Percentiles rank a stretch among this genome's conserved stretches.
Conservation (phyloP, 257 asterid species). For the Salvia splendens region DNA sequence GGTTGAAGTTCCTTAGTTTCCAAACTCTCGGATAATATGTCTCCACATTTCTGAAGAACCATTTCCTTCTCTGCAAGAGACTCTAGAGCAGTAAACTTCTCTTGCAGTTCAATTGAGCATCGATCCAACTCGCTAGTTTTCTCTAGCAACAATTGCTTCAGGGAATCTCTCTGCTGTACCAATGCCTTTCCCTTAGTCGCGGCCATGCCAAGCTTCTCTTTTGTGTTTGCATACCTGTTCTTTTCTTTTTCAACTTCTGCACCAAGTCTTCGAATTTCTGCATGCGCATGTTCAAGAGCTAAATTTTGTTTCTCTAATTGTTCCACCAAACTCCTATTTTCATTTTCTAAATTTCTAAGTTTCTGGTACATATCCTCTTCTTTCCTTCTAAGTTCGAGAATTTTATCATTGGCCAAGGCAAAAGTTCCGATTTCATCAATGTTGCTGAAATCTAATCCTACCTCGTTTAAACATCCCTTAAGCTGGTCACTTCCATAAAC, state of each 20-base stretch:
- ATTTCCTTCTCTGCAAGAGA: conserved; percentile 64
- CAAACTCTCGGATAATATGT: conserved; percentile 55
- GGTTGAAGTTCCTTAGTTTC: conserved; percentile 49
- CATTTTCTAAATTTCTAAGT: conserved; percentile 56
- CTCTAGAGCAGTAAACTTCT: conserved; percentile 73
- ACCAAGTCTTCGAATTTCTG: conserved; percentile 59
- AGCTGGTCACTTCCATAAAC: conserved; percentile 60
- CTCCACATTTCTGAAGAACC: conserved; percentile 64
- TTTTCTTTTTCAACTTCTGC: conserved; percentile 83
- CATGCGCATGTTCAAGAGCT: conserved; percentile 53
- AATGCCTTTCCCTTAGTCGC: conserved; percentile 98
- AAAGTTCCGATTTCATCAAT: conserved; percentile 59
- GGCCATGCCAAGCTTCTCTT: conserved; percentile 97
- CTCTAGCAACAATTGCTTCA: conserved; percentile 79
- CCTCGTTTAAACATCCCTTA: conserved; percentile 50
- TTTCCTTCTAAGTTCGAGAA: conserved; percentile 57
- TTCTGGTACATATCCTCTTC: conserved; percentile 55
- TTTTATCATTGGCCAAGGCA: conserved; percentile 45
- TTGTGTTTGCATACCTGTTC: conserved; percentile 68
- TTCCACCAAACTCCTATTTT: conserved; percentile 59
- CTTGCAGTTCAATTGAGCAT: conserved; percentile 61
- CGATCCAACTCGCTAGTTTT: conserved; percentile 70
- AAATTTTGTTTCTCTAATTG: conserved; percentile 59
- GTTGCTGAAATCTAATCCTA: conserved; percentile 44
- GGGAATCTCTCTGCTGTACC: conserved; percentile 87